Base-by-base conservation (phyloP, 306 rosid species). In the Lathyrus aphaca region DNA sequence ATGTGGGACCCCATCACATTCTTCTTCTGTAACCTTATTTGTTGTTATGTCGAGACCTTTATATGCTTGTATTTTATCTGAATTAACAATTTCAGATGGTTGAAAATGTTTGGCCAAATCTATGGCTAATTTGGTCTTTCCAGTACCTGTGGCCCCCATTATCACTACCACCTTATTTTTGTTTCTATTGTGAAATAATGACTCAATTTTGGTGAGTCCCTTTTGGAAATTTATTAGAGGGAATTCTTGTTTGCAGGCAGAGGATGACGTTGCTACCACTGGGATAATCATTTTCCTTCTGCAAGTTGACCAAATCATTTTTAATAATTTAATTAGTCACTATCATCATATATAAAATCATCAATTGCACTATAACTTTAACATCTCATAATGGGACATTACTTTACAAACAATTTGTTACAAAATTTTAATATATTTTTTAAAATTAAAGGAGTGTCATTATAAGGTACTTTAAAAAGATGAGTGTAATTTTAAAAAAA, bases 41-140 rank as follows among this genome's bases (percentile, higher is more conserved):
- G 97, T 91, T 42, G 87, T 72, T 10, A 89, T 80, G 37, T 91
- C 91, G 2, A 91, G 82, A 9, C 96, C 93, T 11, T 80, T 73
- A 77, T 91, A 88, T 8, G 86, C 86, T 89, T 91, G 97, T 65
- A 91, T 88, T 82, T 91, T 91, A 79, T 91, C 97, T 0, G 97
- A 88, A 68, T 91, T 91, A 3, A 91, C 81, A 18, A 91, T 78
- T 77, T 91, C 97, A 0, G 91, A 89, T 4, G 86, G 81, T 0
- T 73, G 79, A 10, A 82, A 80, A 37, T 73, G 85, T 12, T 83
- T 70, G 32, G 97, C 96, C 29, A 91, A 74, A 77, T 91, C 93
- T 35, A 91, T 79, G 43, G 97, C 96, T 3, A 91, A 80, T 53
- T 84, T 75, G 48, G 97, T 86, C 75, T 91, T 91, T 3, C 97